Conservation (phyloP, 306 rosid genomes). For the Abrus precatorius region DNA sequence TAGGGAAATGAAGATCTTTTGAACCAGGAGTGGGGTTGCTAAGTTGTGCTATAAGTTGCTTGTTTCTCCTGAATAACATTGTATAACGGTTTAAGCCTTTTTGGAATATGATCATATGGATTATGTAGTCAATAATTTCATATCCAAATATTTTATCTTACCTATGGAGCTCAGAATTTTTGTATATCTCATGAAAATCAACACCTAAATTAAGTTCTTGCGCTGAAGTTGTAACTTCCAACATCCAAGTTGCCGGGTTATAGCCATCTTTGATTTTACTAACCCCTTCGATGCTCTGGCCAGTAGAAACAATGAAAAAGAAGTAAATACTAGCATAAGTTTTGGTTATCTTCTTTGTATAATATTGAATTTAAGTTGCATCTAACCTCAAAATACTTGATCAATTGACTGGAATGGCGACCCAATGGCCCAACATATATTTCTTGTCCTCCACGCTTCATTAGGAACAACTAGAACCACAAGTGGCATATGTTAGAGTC, state of each 20-base stretch:
- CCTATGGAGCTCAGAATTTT: conserved; percentile 70
- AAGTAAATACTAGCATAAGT: neutral
- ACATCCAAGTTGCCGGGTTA: conserved; percentile 99
- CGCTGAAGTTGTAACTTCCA: conserved; percentile 71
- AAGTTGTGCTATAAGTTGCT: conserved; percentile 65
- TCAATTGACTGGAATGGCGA: conserved; percentile 63
- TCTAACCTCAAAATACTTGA: conserved; percentile 74
- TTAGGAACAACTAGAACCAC: conserved; percentile 56
- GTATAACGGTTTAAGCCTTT: conserved; percentile 5
- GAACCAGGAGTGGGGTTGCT: conserved; percentile 62
- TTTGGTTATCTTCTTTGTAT: neutral
- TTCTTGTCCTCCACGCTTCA: conserved; percentile 83
- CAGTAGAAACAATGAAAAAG: conserved; percentile 1
- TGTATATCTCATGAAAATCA: conserved; percentile 69
- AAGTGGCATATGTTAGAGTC: neutral
- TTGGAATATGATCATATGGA: neutral
- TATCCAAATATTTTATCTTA: conserved; percentile 32
- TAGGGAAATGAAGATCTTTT: conserved; percentile 70
- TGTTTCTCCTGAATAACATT: conserved; percentile 72
- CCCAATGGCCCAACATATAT: conserved; percentile 79
- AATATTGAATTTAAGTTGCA: conserved; percentile 4
- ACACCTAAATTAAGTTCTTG: conserved; percentile 70
- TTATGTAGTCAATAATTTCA: neutral
- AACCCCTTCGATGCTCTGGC: conserved; percentile 69
- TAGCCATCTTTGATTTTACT: conserved; percentile 78